Base-by-base conservation (phyloP, 2,329 filamentous ascomycete genomes). In the Clarireedia sp. region DNA sequence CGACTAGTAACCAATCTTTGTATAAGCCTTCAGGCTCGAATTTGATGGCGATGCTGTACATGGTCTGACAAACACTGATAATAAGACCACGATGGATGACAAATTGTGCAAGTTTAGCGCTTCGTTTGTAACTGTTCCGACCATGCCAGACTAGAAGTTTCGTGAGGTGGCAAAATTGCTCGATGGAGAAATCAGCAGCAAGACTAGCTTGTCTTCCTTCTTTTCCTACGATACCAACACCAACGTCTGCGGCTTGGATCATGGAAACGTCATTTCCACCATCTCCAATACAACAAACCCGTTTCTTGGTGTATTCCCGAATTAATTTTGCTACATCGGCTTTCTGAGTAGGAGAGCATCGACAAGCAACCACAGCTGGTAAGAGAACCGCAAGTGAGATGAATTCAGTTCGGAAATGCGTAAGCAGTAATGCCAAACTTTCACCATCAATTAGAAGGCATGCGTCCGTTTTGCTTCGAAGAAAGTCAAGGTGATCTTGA, bases 61-160 rank as follows among this genome's bases (percentile, higher is more conserved):
- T 90, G 0, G 94, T 97, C 74, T 99, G 94, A 66, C 91, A 96
- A 26, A 97, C 90, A 53, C 83, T 86, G 67, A 99, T 95, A 66
- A 99, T 96, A 45, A 99, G 76, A 50, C 94, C 94, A 66, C 94
- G 87, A 69, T 99, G 95, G 65, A 99, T 99, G 65, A 99, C 92
- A 71, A 99, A 99, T 70, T 97, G 95, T 0, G 89, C 90, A 23
- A 99, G 81, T 73, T 99, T 99, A 26, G 94, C 94, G 57, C 85
- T 90, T 46, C 95, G 83, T 72, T 97, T 97, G 77, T 99, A 99
- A 64, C 86, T 92, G 73, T 99, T 99, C 33, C 95, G 85, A 1
- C 94, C 94, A 69, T 99, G 95, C 94, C 95, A 99, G 38, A 99
- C 90, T n/a, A 99, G 81, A 1, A 99, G 80, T 71, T 97, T 99